Conservation (phyloP, 73 alveolate species). For the Paramecium primaurelia region DNA sequence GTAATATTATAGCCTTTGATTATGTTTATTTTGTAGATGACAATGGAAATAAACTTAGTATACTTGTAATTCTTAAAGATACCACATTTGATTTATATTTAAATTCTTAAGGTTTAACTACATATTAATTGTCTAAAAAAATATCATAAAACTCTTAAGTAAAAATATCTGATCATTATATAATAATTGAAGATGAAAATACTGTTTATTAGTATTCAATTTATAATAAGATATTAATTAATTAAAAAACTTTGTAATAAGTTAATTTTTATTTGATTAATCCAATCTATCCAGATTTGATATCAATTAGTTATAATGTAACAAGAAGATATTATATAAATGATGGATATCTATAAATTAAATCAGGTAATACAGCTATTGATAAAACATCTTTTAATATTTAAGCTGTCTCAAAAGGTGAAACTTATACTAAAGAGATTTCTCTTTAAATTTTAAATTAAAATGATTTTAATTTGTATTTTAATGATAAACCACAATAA, state of each 20-base stretch:
- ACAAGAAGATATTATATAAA: not conserved
- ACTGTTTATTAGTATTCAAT: not conserved
- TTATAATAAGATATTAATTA: not conserved
- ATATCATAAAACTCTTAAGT: not conserved
- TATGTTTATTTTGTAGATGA: not conserved
- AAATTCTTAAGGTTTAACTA: not conserved
- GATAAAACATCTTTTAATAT: not conserved
- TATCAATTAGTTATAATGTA: not conserved
- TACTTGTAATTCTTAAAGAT: not conserved
- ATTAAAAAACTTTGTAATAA: not conserved
- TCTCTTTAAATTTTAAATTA: not conserved
- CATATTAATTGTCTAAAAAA: not conserved
- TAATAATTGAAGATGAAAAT: not conserved
- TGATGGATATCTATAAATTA: not conserved
- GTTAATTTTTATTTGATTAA: not conserved
- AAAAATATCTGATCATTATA: not conserved
- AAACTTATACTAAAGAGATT: not conserved
- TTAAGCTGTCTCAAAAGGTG: not conserved
- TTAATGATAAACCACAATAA: not conserved
- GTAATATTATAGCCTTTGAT: not conserved
- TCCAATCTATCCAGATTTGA: not conserved
- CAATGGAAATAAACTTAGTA: not conserved
- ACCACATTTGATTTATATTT: not conserved
- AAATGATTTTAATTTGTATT: not conserved
- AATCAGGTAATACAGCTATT: not conserved